phyloP scores from a whole-genome alignment of 164 flowering plant species.

The Echeveria elegans region DNA sequence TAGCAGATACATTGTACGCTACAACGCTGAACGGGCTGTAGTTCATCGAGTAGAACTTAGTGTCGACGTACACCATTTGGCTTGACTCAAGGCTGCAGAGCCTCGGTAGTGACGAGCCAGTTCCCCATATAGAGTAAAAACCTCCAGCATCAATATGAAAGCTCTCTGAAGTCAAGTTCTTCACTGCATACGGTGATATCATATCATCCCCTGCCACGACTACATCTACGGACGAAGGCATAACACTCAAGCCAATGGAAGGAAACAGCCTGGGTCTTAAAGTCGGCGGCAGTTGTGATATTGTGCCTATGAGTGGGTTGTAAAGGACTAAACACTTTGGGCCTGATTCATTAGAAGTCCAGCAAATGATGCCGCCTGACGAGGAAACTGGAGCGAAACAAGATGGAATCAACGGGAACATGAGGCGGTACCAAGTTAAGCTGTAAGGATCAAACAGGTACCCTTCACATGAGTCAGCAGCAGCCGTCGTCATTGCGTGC shows the following conservation, averaged over 20 bases:
- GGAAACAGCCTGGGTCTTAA: constrained; percentile 64
- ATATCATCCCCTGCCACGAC: constrained; percentile 80
- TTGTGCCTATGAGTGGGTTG: constrained; percentile 52
- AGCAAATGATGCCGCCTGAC: constrained; percentile 70
- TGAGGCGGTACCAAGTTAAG: constrained; percentile 46
- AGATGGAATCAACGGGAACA: constrained; percentile 38
- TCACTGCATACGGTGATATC: constrained; percentile 81
- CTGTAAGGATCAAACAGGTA: constrained; percentile 62
- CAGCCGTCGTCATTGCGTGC: neutral
- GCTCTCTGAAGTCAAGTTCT: constrained; percentile 65
- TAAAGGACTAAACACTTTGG: constrained; percentile 43
- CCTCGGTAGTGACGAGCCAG: constrained; percentile 51
- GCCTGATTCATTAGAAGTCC: constrained; percentile 62
- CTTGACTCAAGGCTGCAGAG: constrained; percentile 81
- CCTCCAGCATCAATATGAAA: constrained; percentile 62
- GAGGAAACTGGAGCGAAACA: constrained; percentile 70
- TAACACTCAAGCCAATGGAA: constrained; percentile 49
- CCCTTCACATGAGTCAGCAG: constrained; percentile 19
- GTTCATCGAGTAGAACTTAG: constrained; percentile 78
- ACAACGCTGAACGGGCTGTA: constrained; percentile 69
- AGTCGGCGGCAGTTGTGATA: constrained; percentile 59
- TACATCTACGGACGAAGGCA: constrained; percentile 37
- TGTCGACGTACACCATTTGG: constrained; percentile 39
- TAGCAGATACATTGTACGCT: constrained; percentile 32
- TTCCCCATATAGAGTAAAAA: constrained; percentile 66